These are phyloP conservation scores for Tulasnella sp. DNA, from an alignment of 768 basidiomycete species.

Conservation along the genomic window DNA sequence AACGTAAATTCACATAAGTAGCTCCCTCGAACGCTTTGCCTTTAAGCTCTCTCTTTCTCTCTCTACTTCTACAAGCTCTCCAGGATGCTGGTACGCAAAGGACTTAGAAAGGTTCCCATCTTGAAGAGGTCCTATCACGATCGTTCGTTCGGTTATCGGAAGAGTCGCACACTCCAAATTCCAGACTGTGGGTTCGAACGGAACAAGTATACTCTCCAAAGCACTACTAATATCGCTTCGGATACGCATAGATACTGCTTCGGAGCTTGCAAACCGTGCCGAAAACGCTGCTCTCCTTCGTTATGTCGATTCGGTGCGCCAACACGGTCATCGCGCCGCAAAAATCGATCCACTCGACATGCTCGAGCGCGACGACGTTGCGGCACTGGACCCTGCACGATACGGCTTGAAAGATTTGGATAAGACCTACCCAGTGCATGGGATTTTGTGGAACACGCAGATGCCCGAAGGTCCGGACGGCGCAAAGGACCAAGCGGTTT, in stretches of 20 bases:
- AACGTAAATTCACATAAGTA: too few relatives aligned
- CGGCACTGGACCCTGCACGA: conserved; percentile 61
- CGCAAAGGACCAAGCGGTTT: conserved; percentile 31
- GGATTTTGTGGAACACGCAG: conserved; percentile 66
- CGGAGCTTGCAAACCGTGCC: conserved; percentile 57
- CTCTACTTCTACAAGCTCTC: not conserved
- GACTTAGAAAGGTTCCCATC: not conserved
- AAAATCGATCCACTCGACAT: conserved; percentile 81
- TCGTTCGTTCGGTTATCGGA: conserved; percentile 68
- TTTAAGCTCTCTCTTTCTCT: not conserved
- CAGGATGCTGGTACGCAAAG: not conserved
- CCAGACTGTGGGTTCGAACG: conserved; percentile 69
- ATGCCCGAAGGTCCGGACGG: conserved; percentile 26
- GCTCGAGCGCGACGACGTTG: conserved; percentile 71
- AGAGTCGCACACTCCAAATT: conserved; percentile 48
- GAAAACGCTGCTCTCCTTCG: conserved; percentile 70
- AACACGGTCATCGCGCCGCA: conserved; percentile 57
- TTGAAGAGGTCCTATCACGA: conserved; percentile 46
- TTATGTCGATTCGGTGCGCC: conserved; percentile 79
- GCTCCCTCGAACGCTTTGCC: not conserved
- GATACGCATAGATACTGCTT: conserved; percentile 41
- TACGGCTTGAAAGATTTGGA: conserved; percentile 56
- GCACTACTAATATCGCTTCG: not conserved
- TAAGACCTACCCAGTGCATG: conserved; percentile 57
- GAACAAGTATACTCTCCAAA: not conserved